Base-by-base conservation (phyloP, 768 basidiomycete genomes). In the Tricholomella constricta region DNA sequence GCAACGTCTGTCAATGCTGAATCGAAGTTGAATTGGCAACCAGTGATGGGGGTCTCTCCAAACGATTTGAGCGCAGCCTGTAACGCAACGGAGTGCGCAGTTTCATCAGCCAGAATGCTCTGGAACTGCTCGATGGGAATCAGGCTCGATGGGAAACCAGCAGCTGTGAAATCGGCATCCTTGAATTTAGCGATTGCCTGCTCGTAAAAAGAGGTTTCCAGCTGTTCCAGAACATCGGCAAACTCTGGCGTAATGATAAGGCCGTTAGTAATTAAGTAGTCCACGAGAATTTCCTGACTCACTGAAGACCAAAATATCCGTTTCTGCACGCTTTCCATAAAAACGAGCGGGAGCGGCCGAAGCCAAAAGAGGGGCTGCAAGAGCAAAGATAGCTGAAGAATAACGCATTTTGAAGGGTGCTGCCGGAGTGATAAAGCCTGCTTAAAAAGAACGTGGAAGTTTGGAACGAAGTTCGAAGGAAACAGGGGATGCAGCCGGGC, bases 191-290 rank as follows among this genome's bases (percentile, higher is more conserved):
- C 47, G 20, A 91, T 71, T 14, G 82, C 88, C 62, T 89, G 78
- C 2, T 70, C 53, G 66, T 93, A 93, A 64, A 91, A 91, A 23
- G 72, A 60, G 11, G 77, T 78, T 67, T 91, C 90, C 14, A 91
- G 73, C 57, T 85, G 81, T 66, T 92, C 90, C 38, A 92, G 75
- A 44, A 88, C 83, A 65, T 84, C 74, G 40, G 89, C 88, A 58
- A 91, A 91, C 64, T 84, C 90, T 91, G 29, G 43, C 14, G n/a
- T 45, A 42, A 45, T 27, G 12, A 15, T 19, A 25, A 14, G 20
- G 22, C 4, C 15, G 35, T 43, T 23, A 50, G 27, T 2, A 50
- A 51, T 25, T 15, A 43, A 35, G 17, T 44, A 31, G 14, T 15
- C 44, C 38, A 20, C 19, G 2, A 32, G 9, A n/a, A 8, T 6